A percentile compares a stretch with the other conserved stretches of the same genome.
These are phyloP conservation scores for Alternaria sp. DNA, from an alignment of 2,329 filamentous ascomycete species.

Conservation along the genomic window DNA sequence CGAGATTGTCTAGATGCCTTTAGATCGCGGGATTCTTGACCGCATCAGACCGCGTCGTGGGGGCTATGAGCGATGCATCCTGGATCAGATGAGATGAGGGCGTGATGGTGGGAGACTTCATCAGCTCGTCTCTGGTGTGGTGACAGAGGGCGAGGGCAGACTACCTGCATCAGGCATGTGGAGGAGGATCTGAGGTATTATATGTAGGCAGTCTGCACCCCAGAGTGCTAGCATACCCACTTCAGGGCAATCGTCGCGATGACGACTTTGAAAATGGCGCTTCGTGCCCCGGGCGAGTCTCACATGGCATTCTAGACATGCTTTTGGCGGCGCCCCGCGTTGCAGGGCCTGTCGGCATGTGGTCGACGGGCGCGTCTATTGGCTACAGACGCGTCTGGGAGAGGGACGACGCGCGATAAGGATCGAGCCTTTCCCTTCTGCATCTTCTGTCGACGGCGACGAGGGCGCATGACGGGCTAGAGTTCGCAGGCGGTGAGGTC, in stretches of 20 bases:
- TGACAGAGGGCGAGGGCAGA: neutral
- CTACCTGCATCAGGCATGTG: constrained; percentile 4
- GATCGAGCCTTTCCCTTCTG: constrained; percentile 11
- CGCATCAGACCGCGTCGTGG: neutral
- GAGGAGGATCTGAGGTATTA: constrained; percentile 16
- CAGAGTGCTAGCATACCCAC: constrained; percentile 20
- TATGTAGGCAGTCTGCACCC: constrained; percentile 26
- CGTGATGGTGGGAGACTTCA: neutral
- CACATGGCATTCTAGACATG: constrained; percentile 11
- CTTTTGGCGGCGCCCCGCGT: constrained; percentile 13
- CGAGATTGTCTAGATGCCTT: constrained; percentile 2
- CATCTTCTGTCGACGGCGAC: constrained; percentile 9
- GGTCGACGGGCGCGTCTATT: constrained; percentile 4
- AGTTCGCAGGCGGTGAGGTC: constrained; percentile 12
- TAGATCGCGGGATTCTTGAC: constrained; percentile 2
- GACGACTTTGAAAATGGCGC: constrained; percentile 7
- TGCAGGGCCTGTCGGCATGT: constrained; percentile 12
- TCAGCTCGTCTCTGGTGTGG: neutral
- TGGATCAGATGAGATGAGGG: neutral
- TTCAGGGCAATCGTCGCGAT: constrained; percentile 10
- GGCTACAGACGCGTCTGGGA: neutral
- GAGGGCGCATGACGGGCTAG: constrained; percentile 14
- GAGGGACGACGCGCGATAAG: constrained; percentile 9
- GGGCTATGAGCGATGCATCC: neutral
- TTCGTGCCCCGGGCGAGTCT: neutral